Conservation (phyloP, 2,329 filamentous ascomycete species). For the Zymoseptoria tritici region DNA sequence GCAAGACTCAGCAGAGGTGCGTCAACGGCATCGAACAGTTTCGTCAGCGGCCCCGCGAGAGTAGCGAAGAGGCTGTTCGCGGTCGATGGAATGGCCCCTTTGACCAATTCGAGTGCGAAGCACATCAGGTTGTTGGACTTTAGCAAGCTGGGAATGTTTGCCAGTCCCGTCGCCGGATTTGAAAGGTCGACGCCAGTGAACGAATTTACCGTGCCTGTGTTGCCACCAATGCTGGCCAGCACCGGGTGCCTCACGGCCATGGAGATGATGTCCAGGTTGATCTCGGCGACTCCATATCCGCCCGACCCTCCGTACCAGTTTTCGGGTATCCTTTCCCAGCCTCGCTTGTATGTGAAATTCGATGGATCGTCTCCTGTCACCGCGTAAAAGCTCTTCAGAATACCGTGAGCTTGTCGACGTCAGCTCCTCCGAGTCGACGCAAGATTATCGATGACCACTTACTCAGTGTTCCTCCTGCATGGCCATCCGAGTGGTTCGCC, state of each 20-base stretch:
- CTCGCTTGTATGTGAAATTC: slow-evolving; percentile 12
- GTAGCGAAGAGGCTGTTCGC: slow-evolving; percentile 22
- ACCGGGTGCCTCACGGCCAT: slow-evolving; percentile 8
- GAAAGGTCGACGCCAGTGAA: slow-evolving; percentile 17
- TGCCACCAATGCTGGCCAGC: slow-evolving; percentile 13
- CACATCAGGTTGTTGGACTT: slow-evolving; percentile 6
- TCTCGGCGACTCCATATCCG: slow-evolving; percentile 6
- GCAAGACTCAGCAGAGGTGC: slow-evolving; percentile 7
- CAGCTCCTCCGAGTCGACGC: background rate
- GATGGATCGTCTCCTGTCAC: slow-evolving; percentile 2
- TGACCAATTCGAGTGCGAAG: slow-evolving; percentile 19
- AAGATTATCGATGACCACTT: slow-evolving; percentile 12
- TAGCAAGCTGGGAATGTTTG: slow-evolving; percentile 27
- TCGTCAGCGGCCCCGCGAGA: slow-evolving; percentile 5
- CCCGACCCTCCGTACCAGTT: slow-evolving; percentile 17
- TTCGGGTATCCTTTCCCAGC: slow-evolving; percentile 8
- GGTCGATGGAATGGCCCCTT: slow-evolving; percentile 27
- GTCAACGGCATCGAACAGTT: slow-evolving; percentile 4
- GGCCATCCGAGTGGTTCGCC: slow-evolving; percentile 26
- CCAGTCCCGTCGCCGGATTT: slow-evolving; percentile 33
- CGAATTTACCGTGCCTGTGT: slow-evolving; percentile 15
- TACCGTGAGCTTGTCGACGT: slow-evolving; percentile 4
- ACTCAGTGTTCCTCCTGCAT: slow-evolving; percentile 25
- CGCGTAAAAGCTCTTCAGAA: slow-evolving; percentile 18
- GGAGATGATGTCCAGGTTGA: slow-evolving; percentile 7